Evolutionary conservation across 306 rosid genomes (phyloP).

Genomic region (Sphenostylis stenocarpa): DNA sequence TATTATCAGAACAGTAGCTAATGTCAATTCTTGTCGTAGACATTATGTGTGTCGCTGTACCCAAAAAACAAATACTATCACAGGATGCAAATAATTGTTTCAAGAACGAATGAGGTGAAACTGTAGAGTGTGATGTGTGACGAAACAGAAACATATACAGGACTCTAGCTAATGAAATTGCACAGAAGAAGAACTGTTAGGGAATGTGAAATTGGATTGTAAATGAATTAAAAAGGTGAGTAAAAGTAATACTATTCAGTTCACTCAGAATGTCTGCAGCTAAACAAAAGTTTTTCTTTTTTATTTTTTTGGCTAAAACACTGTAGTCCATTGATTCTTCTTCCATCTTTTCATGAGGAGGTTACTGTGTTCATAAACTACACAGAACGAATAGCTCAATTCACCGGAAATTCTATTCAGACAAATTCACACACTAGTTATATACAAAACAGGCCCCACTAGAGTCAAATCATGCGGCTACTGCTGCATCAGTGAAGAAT

Average conservation of each 20-base stretch:
- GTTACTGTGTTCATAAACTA: background rate
- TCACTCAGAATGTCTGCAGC: conserved; percentile 4
- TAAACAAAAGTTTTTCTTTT: background rate
- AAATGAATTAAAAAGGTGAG: background rate
- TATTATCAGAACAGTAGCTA: background rate
- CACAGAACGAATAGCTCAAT: conserved; percentile 16
- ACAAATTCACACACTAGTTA: conserved; percentile 27
- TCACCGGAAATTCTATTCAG: conserved; percentile 20
- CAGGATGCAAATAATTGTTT: conserved; percentile 5
- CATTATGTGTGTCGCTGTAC: background rate
- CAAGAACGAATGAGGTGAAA: background rate
- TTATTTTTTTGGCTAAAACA: conserved; percentile 14
- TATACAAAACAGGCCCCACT: conserved; percentile 35
- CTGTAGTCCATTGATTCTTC: conserved; percentile 24
- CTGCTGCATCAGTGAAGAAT: conserved; percentile 36
- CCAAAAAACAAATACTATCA: conserved; percentile 13
- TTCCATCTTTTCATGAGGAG: background rate
- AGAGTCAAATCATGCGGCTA: conserved; percentile 40
- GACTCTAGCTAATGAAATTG: background rate
- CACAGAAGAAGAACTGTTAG: background rate
- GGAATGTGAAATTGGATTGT: background rate
- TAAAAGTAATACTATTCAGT: background rate
- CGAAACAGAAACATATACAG: background rate
- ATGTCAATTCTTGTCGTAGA: background rate
- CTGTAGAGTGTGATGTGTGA: background rate